phyloP scores from a whole-genome alignment of 495 filamentous ascomycete species.

The Hyaloscypha hepaticicola region DNA sequence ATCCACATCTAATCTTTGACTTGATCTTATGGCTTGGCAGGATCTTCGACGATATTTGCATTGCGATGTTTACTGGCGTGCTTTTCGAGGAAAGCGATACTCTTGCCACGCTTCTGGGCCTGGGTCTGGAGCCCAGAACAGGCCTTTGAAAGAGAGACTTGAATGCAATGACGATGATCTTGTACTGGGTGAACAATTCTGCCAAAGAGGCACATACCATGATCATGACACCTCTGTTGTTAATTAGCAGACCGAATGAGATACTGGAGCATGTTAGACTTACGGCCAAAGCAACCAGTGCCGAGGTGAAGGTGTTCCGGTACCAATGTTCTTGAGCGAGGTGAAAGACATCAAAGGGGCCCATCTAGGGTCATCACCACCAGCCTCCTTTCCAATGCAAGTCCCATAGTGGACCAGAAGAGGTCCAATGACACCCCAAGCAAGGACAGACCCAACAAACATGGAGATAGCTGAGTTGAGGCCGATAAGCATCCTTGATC shows the following conservation, averaged over 20 bases:
- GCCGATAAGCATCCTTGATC: conserved; percentile 64
- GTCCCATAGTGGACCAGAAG: conserved; percentile 55
- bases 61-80: conserved; percentile 33
- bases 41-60: conserved; percentile 47
- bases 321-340: conserved; percentile 39
- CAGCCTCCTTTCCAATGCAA: conserved; percentile 45
- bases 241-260: background rate
- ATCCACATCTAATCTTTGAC: conserved; percentile 65
- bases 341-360: conserved; percentile 47
- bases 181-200: conserved; percentile 61
- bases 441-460: conserved; percentile 56
- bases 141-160: conserved; percentile 50
- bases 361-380: conserved; percentile 49
- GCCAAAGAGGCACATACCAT: conserved; percentile 63
- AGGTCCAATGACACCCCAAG: conserved; percentile 67
- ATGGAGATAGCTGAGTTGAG: conserved; percentile 64
- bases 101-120: conserved; percentile 43
- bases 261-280: background rate
- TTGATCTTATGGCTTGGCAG: conserved; percentile 51
- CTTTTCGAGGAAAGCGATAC: conserved; percentile 46
- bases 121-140: conserved; percentile 42
- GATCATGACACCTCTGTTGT: conserved; percentile 45
- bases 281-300: background rate
- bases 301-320: background rate
- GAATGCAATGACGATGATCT: conserved; percentile 53